phyloP scores from a whole-genome alignment of 2,329 filamentous ascomycete species.

The Geosmithia morbida region DNA sequence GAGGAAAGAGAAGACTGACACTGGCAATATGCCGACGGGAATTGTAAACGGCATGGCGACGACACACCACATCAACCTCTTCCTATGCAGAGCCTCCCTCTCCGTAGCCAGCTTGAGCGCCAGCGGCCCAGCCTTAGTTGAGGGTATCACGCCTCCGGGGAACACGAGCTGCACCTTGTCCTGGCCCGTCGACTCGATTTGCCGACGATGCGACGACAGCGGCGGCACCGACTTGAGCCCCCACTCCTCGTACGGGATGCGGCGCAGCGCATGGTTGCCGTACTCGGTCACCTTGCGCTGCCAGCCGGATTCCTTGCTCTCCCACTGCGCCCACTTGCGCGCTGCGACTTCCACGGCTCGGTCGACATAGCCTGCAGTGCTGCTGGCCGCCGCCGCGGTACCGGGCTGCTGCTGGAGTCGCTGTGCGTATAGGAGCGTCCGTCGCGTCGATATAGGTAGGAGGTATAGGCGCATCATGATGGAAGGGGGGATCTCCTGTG shows the following conservation, averaged over 20 bases:
- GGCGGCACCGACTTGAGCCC: conserved; percentile 88
- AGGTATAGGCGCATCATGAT: conserved; percentile 77
- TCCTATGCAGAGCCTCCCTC: conserved; percentile 62
- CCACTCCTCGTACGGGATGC: conserved; percentile 96
- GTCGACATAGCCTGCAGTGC: conserved; percentile 44
- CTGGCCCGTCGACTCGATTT: conserved; percentile 46
- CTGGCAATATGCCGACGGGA: conserved; percentile 69
- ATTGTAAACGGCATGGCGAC: conserved; percentile 69
- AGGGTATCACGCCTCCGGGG: conserved; percentile 54
- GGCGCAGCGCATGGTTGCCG: conserved; percentile 71
- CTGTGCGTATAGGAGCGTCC: conserved; percentile 86
- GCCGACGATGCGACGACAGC: conserved; percentile 50
- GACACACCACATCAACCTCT: conserved; percentile 67
- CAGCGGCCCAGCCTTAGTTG: conserved; percentile 47
- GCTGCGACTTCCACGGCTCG: conserved; percentile 57
- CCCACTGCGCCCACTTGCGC: conserved; percentile 73
- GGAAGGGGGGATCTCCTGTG: neutral
- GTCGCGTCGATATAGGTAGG: conserved; percentile 79
- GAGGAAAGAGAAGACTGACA: conserved; percentile 42
- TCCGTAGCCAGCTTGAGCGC: conserved; percentile 63
- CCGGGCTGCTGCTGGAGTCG: conserved; percentile 33
- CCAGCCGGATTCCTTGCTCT: conserved; percentile 73
- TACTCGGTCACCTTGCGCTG: conserved; percentile 75
- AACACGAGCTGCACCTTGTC: conserved; percentile 63
- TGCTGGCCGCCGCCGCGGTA: conserved; percentile 15